These are phyloP conservation scores for Rauvolfia tetraphylla DNA, from an alignment of 257 asterid genomes.

Conservation along the genomic window DNA sequence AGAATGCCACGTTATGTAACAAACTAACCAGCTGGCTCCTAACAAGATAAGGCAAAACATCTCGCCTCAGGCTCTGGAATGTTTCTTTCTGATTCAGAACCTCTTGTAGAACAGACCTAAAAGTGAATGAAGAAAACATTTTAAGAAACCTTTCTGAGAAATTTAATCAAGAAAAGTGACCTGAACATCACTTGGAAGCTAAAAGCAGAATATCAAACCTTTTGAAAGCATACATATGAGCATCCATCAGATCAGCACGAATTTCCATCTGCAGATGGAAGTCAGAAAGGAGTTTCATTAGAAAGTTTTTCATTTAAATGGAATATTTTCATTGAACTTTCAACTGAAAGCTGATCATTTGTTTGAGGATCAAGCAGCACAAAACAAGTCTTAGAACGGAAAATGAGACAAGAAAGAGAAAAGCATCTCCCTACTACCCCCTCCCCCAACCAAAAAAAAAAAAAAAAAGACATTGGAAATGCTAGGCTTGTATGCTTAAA, in stretches of 20 bases:
- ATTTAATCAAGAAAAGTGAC: constrained; percentile 15
- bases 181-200: constrained; percentile 20
- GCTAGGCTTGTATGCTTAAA: neutral
- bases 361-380: neutral
- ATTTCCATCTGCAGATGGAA: constrained; percentile 73
- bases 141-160: constrained; percentile 15
- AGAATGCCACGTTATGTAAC: constrained; percentile 1
- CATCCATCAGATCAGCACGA: constrained; percentile 93
- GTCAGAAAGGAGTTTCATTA: constrained; percentile 6
- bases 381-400: neutral
- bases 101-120: constrained; percentile 80
- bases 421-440: too few species aligned
- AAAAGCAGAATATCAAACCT: constrained; percentile 55
- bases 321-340: neutral
- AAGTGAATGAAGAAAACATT: constrained; percentile 13
- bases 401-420: neutral
- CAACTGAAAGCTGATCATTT: neutral
- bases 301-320: neutral
- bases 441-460: too few species aligned
- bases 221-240: constrained; percentile 98
- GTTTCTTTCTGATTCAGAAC: constrained; percentile 68
- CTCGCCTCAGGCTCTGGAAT: constrained; percentile 80
- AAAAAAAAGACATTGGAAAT: too few species aligned
- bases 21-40: constrained; percentile 84
- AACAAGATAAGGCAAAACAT: constrained; percentile 95